Evolutionary conservation across 2,329 filamentous ascomycete genomes (phyloP).

Genomic region (Cladosporium sp.): DNA sequence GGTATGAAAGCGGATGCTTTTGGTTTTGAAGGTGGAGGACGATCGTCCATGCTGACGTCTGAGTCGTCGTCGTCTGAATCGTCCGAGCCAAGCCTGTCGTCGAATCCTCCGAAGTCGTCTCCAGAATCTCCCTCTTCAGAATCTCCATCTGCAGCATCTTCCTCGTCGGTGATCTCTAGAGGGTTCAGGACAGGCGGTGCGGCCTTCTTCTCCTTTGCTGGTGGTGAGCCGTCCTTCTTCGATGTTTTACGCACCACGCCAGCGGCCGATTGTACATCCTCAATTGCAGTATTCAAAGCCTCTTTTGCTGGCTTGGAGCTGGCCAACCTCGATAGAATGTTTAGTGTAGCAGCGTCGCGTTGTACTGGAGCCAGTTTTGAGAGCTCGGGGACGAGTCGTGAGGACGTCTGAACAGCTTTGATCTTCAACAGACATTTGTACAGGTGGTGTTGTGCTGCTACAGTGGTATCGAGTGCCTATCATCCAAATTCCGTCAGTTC

Average conservation of each 20-base stretch:
- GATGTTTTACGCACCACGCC: constrained; percentile 27
- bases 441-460: constrained; percentile 55
- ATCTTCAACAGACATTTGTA: constrained; percentile 58
- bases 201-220: not conserved
- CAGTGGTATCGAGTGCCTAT: constrained; percentile 52
- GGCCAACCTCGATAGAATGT: constrained; percentile 60
- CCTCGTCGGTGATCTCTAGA: constrained; percentile 13
- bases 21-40: constrained; percentile 17
- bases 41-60: constrained; percentile 13
- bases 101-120: constrained; percentile 40
- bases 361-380: constrained; percentile 42
- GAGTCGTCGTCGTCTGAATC: constrained; percentile 30
- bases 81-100: constrained; percentile 41
- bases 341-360: constrained; percentile 50
- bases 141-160: constrained; percentile 7
- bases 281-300: constrained; percentile 49
- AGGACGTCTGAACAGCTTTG: constrained; percentile 56
- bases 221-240: not conserved
- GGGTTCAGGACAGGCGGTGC: constrained; percentile 4
- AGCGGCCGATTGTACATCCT: constrained; percentile 43
- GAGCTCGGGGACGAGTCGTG: constrained; percentile 46
- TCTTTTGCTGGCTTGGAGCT: constrained; percentile 61
- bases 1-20: constrained; percentile 67
- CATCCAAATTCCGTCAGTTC: constrained; percentile 7
- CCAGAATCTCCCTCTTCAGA: constrained; percentile 27